phyloP scores from a whole-genome alignment of 2,329 filamentous ascomycete genomes.

The Scleromitrula shiraiana region DNA sequence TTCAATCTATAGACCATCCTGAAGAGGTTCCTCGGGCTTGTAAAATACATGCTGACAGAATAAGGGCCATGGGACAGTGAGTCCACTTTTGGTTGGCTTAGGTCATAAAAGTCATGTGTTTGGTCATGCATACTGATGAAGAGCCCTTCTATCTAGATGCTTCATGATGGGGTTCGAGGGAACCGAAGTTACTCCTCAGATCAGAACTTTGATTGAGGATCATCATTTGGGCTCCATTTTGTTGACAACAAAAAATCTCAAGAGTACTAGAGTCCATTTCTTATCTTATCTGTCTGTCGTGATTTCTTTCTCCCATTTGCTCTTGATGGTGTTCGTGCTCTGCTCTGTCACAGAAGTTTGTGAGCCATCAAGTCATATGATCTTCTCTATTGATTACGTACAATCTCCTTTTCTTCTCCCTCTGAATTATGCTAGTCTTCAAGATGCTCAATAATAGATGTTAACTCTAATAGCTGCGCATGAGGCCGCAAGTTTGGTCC shows the following conservation, averaged over 20 bases:
- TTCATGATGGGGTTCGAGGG: conserved; percentile 61
- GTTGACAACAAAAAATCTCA: conserved; percentile 76
- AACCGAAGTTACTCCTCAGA: conserved; percentile 74
- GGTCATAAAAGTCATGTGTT: background rate
- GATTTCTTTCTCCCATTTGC: conserved; percentile 5
- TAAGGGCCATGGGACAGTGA: conserved; percentile 61
- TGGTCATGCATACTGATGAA: background rate
- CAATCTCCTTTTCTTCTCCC: background rate
- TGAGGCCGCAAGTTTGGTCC: conserved; percentile 78
- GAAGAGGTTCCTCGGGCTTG: conserved; percentile 9
- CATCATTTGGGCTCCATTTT: conserved; percentile 85
- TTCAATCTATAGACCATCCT: background rate
- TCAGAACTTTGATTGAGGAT: conserved; percentile 70
- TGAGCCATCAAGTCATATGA: too few species aligned
- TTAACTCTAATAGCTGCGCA: conserved; percentile 60
- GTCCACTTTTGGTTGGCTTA: conserved; percentile 55
- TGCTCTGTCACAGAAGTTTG: background rate
- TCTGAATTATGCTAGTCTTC: background rate
- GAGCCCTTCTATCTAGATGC: background rate
- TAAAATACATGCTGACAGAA: background rate
- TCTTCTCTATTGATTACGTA: too few species aligned
- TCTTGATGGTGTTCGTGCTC: background rate
- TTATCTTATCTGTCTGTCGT: background rate
- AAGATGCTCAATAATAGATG: conserved; percentile 7
- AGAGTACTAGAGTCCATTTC: conserved; percentile 45